Base-by-base conservation (phyloP, 2,329 filamentous ascomycete species). In the Fonsecaea monophora region DNA sequence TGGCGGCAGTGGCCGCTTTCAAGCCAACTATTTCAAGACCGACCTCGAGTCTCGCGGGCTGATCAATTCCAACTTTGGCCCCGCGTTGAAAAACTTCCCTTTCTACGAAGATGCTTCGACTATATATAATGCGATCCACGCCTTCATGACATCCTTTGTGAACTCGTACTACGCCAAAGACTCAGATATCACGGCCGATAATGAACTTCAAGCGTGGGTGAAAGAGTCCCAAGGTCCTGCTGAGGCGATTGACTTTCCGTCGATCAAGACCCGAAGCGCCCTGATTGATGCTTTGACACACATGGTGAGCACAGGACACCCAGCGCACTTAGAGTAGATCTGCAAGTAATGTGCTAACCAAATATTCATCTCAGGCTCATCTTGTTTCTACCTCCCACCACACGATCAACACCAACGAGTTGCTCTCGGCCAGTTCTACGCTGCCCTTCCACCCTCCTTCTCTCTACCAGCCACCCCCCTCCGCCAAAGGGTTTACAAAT, bases 81-180 rank as follows among this genome's bases (percentile, higher is more conserved):
- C 63, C 5, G 37, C 63, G 18, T 61, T 65, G 58, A 61, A 60
- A 37, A 53, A 57, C 18, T 61, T 61, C 45, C 63, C 63, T 12
- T 65, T 65, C 58, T 65, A 61, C 58, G 57, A 65, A 57, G 63
- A 65, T 35, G 63, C 63, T 21, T 61, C 57, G 30, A 60, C 50
- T 12, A 65, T 65, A 18, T 60, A 61, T 53, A 50, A 56, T 30
- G 63, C 57, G 15, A 60, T 61, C 35, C 63, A 61, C 40, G 45
- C 57, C 30, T 65, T 65, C 53, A 61, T 65, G 57, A 65, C 58
- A 10, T 61, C 63, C 18, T 61, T 65, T 38, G 63, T 65, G 34
- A 48, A 60, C 15, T 65, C 63, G 2, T 65, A 65, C 53, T 65
- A 65, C 53, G 40, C 50, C 12, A 48, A 48, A 35, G 63, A 65